These are phyloP conservation scores for Boeremia lycopersici DNA, from an alignment of 2,329 filamentous ascomycete species.

Conservation along the genomic window DNA sequence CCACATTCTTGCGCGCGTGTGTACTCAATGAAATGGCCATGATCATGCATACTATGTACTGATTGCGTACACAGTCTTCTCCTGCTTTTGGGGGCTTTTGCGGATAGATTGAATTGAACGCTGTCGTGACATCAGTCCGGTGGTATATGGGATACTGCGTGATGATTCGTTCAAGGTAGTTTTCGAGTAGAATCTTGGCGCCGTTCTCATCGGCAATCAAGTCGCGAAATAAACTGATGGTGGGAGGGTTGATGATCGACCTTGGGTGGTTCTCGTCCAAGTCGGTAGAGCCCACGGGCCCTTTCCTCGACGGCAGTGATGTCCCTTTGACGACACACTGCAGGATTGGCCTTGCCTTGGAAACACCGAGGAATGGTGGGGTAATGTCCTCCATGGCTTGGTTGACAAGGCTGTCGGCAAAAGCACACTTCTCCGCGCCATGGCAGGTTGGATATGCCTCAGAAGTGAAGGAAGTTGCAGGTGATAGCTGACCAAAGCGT, in stretches of 20 bases:
- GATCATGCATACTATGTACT: constrained; percentile 46
- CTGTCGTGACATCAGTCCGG: constrained; percentile 38
- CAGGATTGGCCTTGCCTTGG: constrained; percentile 38
- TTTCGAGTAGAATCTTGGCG: constrained; percentile 40
- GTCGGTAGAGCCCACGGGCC: constrained; percentile 43
- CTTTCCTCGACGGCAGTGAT: constrained; percentile 42
- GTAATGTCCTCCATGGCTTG: constrained; percentile 45
- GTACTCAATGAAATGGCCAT: constrained; percentile 47
- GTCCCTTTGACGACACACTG: constrained; percentile 46
- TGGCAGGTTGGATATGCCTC: constrained; percentile 23
- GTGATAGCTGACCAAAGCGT: constrained; percentile 28
- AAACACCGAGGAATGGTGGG: constrained; percentile 44
- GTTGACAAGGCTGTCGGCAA: constrained; percentile 40
- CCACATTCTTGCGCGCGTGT: constrained; percentile 42
- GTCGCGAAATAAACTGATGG: constrained; percentile 31
- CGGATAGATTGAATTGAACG: constrained; percentile 43
- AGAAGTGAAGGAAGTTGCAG: constrained; percentile 31
- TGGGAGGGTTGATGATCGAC: constrained; percentile 45
- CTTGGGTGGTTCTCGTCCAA: constrained; percentile 45
- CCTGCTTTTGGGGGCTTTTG: constrained; percentile 28
- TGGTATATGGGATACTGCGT: constrained; percentile 49
- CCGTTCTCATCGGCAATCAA: constrained; percentile 39
- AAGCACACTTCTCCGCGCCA: constrained; percentile 34
- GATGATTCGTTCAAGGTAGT: constrained; percentile 43
- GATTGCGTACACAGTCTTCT: constrained; percentile 37